A percentile compares a stretch with the other conserved stretches of the same genome.
Evolutionary conservation across 768 basidiomycete species (phyloP).

Genomic region (Cytidiella melzeri): DNA sequence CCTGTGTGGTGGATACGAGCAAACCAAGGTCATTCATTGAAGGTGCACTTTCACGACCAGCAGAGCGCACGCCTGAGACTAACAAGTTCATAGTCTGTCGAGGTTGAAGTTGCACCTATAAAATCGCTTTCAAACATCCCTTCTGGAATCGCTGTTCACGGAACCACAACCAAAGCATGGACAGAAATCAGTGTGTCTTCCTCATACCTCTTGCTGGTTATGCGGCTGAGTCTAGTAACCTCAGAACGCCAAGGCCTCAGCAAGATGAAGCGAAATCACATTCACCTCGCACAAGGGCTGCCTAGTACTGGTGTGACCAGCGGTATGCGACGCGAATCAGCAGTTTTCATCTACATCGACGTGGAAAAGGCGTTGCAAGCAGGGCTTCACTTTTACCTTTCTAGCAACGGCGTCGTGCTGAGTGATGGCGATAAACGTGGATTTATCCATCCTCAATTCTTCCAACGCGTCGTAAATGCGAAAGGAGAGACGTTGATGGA

Average conservation of each 20-base stretch:
- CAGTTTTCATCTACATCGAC: constrained; percentile 79
- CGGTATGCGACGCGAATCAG: constrained; percentile 80
- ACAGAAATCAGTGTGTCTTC: constrained; percentile 51
- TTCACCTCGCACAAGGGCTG: constrained; percentile 84
- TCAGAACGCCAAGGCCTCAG: constrained; percentile 69
- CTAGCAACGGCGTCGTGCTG: constrained; percentile 84
- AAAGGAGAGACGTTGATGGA: constrained; percentile 26
- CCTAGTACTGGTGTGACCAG: constrained; percentile 63
- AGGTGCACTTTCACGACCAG: constrained; percentile 37
- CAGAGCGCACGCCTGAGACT: neutral
- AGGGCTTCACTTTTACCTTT: constrained; percentile 71
- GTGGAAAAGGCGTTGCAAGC: constrained; percentile 61
- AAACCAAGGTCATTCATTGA: constrained; percentile 85
- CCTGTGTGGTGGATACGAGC: constrained; percentile 83
- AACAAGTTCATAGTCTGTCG: constrained; percentile 45
- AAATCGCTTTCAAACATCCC: constrained; percentile 56
- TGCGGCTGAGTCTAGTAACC: neutral
- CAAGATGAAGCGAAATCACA: constrained; percentile 84
- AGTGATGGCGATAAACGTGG: constrained; percentile 72
- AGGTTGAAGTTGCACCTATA: constrained; percentile 61
- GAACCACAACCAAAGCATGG: constrained; percentile 70
- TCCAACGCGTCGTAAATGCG: constrained; percentile 57
- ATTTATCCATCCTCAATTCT: constrained; percentile 55
- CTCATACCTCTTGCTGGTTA: neutral
- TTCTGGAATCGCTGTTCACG: constrained; percentile 70